Conservation (phyloP, 2,329 filamentous ascomycete genomes). For the Colletotrichum higginsianum region DNA sequence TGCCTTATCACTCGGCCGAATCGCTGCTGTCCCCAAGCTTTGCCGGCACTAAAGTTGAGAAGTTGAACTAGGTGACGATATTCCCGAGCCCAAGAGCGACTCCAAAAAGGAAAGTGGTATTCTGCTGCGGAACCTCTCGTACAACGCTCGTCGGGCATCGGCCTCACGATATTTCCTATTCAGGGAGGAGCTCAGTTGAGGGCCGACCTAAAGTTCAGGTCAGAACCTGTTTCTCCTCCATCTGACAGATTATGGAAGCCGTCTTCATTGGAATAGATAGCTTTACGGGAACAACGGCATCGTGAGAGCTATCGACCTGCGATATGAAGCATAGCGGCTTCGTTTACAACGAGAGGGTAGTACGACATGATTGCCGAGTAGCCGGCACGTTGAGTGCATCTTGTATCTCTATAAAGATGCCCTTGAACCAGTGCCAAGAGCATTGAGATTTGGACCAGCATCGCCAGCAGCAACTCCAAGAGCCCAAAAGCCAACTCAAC, state of each 20-base stretch:
- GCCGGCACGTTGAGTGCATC: neutral
- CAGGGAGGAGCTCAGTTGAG: conserved; percentile 31
- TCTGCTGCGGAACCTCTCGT: conserved; percentile 4
- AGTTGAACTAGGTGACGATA: conserved; percentile 9
- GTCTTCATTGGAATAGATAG: neutral
- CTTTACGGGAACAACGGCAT: conserved; percentile 26
- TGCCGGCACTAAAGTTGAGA: neutral
- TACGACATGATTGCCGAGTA: neutral
- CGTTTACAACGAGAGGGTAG: neutral
- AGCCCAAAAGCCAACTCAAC: neutral
- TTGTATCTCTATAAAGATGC: conserved; percentile 16
- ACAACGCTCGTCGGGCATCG: conserved; percentile 2
- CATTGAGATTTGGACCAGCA: neutral
- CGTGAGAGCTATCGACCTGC: conserved; percentile 32
- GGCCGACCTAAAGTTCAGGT: neutral
- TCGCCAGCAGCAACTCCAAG: conserved; percentile 24
- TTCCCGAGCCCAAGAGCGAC: conserved; percentile 9
- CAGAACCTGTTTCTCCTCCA: neutral
- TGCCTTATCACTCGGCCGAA: conserved; percentile 10
- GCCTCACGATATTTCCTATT: conserved; percentile 30
- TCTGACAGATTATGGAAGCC: too few species aligned
- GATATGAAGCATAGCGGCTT: conserved; percentile 26
- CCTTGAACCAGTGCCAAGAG: neutral
- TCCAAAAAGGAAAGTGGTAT: conserved; percentile 38
- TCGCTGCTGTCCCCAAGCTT: conserved; percentile 1